Evolutionary conservation across 2,329 filamentous ascomycete species (phyloP).

Genomic region (Zopfia rhizophila): DNA sequence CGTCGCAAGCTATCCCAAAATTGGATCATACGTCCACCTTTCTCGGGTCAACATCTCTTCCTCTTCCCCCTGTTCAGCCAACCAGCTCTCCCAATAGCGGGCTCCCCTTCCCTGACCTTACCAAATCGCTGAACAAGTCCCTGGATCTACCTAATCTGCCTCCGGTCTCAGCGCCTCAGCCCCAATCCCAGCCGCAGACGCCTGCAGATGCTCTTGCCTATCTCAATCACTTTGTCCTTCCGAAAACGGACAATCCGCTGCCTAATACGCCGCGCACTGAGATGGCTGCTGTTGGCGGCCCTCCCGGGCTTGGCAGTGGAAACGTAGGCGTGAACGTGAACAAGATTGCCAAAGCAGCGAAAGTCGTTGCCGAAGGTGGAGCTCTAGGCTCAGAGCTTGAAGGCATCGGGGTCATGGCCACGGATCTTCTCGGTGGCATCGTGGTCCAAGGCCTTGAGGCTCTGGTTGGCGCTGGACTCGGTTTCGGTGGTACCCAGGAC

Average conservation of each 20-base stretch:
- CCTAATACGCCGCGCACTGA: conserved; percentile 44
- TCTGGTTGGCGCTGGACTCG: conserved; percentile 45
- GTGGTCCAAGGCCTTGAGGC: conserved; percentile 48
- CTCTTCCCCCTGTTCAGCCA: conserved; percentile 35
- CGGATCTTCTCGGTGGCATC: conserved; percentile 46
- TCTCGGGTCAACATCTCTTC: conserved; percentile 33
- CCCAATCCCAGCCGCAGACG: conserved; percentile 39
- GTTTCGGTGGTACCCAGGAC: conserved; percentile 35
- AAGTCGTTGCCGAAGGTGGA: conserved; percentile 46
- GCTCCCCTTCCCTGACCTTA: conserved; percentile 4
- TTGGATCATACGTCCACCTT: conserved; percentile 33
- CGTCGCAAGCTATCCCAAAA: conserved; percentile 35
- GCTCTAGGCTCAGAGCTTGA: conserved; percentile 44
- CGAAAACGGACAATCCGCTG: conserved; percentile 45
- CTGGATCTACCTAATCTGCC: conserved; percentile 15
- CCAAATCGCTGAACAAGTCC: conserved; percentile 12
- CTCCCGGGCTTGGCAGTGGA: conserved; percentile 42
- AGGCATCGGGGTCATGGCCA: conserved; percentile 46
- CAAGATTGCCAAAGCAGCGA: conserved; percentile 46
- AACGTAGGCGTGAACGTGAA: conserved; percentile 42
- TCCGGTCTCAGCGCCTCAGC: conserved; percentile 21
- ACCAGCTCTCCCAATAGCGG: conserved; percentile 24
- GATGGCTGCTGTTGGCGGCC: conserved; percentile 49
- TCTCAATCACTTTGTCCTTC: conserved; percentile 49
- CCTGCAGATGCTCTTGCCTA: conserved; percentile 46